These are phyloP conservation scores for Teunomyces panamensis DNA, from an alignment of 805 yeast species.

Conservation along the genomic window DNA sequence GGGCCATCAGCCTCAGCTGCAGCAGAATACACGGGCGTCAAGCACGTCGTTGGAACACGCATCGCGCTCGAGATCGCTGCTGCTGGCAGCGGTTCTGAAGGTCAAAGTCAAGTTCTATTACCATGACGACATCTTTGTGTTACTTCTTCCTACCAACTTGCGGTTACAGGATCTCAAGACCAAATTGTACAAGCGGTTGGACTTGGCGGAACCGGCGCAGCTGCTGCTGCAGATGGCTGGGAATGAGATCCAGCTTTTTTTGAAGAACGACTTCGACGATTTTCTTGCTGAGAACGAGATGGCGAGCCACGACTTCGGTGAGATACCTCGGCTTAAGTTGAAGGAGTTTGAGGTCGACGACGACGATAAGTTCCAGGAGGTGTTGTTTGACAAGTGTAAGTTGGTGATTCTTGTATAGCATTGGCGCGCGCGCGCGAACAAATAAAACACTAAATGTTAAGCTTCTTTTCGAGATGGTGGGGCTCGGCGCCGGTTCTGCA, in stretches of 20 bases:
- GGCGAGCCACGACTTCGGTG: constrained; percentile 24
- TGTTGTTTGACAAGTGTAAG: constrained; percentile 43
- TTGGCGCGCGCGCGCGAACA: background rate
- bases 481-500: background rate
- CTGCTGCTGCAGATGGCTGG: background rate
- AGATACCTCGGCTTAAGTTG: constrained; percentile 24
- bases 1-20: constrained; percentile 9
- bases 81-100: constrained; percentile 20
- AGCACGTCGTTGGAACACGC: constrained; percentile 4
- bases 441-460: background rate
- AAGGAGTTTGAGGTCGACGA: constrained; percentile 35
- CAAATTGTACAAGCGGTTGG: constrained; percentile 49
- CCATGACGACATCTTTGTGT: constrained; percentile 78
- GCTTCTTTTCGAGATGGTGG: background rate
- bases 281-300: constrained; percentile 30
- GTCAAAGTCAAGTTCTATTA: constrained; percentile 72
- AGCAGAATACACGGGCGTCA: background rate
- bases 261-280: constrained; percentile 43
- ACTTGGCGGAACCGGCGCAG: constrained; percentile 22
- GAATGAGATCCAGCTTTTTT: constrained; percentile 29
- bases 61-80: constrained; percentile 18
- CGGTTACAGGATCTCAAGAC: constrained; percentile 47
- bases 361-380: constrained; percentile 38
- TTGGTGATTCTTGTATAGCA: constrained; percentile 26
- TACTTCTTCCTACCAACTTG: constrained; percentile 50